Base-by-base conservation (phyloP, 306 rosid species). In the Prunus fruticosa region DNA sequence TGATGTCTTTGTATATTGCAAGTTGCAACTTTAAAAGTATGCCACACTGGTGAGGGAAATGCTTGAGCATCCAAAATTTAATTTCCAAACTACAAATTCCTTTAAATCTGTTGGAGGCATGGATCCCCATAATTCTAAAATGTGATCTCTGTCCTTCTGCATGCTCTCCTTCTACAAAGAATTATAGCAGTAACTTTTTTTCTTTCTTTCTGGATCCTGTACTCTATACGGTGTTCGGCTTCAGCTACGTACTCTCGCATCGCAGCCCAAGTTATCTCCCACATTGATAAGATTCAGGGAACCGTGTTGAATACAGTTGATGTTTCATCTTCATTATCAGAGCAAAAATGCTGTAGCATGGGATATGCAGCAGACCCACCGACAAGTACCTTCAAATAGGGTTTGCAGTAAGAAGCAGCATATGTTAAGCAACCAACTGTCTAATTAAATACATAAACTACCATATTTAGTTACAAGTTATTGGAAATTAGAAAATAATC, bases 321-420 rank as follows among this genome's bases (percentile, higher is more conserved):
- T 90, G 96, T 75, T 95, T 95, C 79, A 95, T 81, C 93, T 86
- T 95, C 85, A 92, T 87, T 47, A 95, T 65, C 81, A 95, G 90
- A 72, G 79, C 82, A 64, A 91, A 88, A 83, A 92, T 76, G 71
- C 99, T 93, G 69, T 92, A 95, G 91, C 99, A 95, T 10, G 98
- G 99, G 82, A 92, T 79, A 76, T 90, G 99, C 89, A 95, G 76
- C 6, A 95, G 69, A 27, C 91, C 97, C 79, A 95, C 96, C 4
- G 89, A 89, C 16, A 89, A 77, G 88, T 95, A 95, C 96, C 98
- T 94, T 70, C 71, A 84, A 74, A 27, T 47, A 0, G 73, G 13
- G 10, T 47, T 69, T 69, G 9, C 62, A 70, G 63, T 0, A 28
- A 18, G 49, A 71, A 1, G 50, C 11, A 71, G 28, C n/a, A 4